These are phyloP conservation scores for Tylopilus subfusipes DNA, from an alignment of 768 basidiomycete genomes.

Conservation along the genomic window DNA sequence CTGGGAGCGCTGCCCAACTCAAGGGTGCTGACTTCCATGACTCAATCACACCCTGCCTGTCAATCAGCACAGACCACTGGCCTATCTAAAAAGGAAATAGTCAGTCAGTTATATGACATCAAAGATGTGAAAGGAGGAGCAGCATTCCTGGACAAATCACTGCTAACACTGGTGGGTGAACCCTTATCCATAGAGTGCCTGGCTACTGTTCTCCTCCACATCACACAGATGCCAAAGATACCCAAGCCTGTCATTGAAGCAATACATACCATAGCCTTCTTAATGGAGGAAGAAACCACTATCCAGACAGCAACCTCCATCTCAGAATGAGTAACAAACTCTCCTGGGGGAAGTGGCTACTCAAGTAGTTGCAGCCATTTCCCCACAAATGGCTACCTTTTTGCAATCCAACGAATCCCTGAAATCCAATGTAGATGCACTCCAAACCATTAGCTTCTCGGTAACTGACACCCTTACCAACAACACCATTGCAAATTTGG, in stretches of 20 bases:
- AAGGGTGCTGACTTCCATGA: too few species aligned
- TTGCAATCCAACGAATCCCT: neutral
- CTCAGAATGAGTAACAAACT: neutral
- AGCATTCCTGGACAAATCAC: neutral
- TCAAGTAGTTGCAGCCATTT: neutral
- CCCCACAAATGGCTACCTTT: neutral
- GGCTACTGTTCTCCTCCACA: neutral
- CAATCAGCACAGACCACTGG: too few species aligned
- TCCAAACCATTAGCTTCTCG: neutral
- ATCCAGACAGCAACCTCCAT: neutral
- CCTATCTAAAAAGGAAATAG: too few species aligned
- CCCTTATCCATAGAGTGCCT: neutral
- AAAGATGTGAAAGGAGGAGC: neutral
- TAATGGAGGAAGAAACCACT: too few species aligned
- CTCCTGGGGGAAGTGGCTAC: neutral
- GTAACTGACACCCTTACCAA: neutral
- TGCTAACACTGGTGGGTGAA: neutral
- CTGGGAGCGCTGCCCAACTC: too few species aligned
- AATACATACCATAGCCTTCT: neutral
- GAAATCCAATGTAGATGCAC: neutral
- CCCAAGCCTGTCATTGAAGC: neutral
- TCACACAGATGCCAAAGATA: neutral
- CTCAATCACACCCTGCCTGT: too few species aligned
- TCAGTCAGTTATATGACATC: neutral
- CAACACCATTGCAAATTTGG: too few species aligned